phyloP scores from a whole-genome alignment of 768 basidiomycete species.

The Tulasnella sp. region DNA sequence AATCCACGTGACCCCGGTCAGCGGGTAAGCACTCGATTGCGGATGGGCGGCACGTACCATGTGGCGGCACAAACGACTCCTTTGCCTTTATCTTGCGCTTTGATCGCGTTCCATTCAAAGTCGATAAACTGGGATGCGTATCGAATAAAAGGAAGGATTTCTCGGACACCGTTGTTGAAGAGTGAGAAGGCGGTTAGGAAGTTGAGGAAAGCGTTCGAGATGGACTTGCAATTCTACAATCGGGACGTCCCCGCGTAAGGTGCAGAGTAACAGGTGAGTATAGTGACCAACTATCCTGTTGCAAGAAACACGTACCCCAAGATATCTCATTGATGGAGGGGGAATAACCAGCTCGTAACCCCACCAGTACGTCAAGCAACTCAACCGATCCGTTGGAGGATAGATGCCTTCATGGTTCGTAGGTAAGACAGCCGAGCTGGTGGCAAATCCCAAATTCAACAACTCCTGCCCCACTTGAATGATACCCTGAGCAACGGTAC shows the following conservation, averaged over 20 bases:
- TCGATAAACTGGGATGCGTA: conserved; percentile 78
- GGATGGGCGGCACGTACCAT: conserved; percentile 51
- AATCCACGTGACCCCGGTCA: neutral
- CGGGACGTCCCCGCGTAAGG: neutral
- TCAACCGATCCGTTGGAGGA: conserved; percentile 74
- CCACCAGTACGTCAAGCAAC: conserved; percentile 87
- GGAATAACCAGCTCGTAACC: conserved; percentile 77
- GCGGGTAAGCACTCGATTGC: neutral
- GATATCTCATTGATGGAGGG: conserved; percentile 58
- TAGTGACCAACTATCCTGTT: neutral
- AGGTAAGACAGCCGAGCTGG: conserved; percentile 59
- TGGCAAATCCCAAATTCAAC: conserved; percentile 73
- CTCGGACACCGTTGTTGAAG: conserved; percentile 69
- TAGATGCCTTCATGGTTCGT: conserved; percentile 59
- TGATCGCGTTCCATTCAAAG: conserved; percentile 65
- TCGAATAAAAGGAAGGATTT: conserved; percentile 78
- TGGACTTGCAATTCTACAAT: conserved; percentile 51
- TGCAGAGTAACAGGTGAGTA: neutral
- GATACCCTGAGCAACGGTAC: conserved; percentile 65
- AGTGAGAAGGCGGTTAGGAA: conserved; percentile 70
- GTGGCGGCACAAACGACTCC: conserved; percentile 88
- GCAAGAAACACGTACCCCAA: conserved; percentile 47
- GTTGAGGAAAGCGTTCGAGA: conserved; percentile 62
- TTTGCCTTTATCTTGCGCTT: conserved; percentile 58
- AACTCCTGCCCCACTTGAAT: conserved; percentile 70